Conservation (phyloP, 2,329 filamentous ascomycete genomes). For the Sphaerostilbella broomeana region DNA sequence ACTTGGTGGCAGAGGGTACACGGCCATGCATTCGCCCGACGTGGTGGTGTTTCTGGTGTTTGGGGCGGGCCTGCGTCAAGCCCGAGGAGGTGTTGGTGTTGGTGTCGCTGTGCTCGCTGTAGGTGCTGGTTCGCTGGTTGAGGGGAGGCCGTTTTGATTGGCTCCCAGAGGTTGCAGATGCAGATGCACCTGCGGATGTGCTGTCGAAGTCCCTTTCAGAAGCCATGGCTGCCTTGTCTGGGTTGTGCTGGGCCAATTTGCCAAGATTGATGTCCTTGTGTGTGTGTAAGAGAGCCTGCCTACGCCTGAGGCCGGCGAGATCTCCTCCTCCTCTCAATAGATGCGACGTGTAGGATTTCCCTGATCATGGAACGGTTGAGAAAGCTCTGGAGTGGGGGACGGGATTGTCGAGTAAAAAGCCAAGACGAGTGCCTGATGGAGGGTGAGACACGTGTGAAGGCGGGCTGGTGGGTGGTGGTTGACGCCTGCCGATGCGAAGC, state of each 20-base stretch:
- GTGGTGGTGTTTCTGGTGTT: slow-evolving; percentile 28
- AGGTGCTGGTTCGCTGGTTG: slow-evolving; percentile 29
- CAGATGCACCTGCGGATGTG: slow-evolving; percentile 27
- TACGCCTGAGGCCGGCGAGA: not conserved
- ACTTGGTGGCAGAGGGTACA: slow-evolving; percentile 48
- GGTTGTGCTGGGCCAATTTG: slow-evolving; percentile 7
- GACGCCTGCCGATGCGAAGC: slow-evolving; percentile 11
- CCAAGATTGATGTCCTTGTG: not conserved
- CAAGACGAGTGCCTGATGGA: slow-evolving; percentile 7
- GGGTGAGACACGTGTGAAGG: slow-evolving; percentile 17
- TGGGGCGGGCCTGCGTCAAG: slow-evolving; percentile 21
- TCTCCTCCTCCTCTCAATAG: not conserved
- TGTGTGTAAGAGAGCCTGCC: not conserved
- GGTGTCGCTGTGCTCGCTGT: slow-evolving; percentile 25
- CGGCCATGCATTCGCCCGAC: slow-evolving; percentile 44
- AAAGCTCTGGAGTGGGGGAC: not conserved
- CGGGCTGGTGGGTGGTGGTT: slow-evolving; percentile 13
- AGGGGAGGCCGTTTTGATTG: slow-evolving; percentile 50
- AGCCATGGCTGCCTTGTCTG: slow-evolving; percentile 28
- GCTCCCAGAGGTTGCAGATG: slow-evolving; percentile 31
- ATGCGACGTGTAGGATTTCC: not conserved
- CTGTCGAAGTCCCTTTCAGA: slow-evolving; percentile 42
- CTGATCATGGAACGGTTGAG: not conserved
- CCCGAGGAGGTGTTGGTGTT: slow-evolving; percentile 19
- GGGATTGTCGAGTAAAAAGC: not conserved